A percentile compares a stretch with the other conserved stretches of the same genome.
These are phyloP conservation scores for Endocarpon pusillum DNA, from an alignment of 495 filamentous ascomycete species.

Conservation along the genomic window DNA sequence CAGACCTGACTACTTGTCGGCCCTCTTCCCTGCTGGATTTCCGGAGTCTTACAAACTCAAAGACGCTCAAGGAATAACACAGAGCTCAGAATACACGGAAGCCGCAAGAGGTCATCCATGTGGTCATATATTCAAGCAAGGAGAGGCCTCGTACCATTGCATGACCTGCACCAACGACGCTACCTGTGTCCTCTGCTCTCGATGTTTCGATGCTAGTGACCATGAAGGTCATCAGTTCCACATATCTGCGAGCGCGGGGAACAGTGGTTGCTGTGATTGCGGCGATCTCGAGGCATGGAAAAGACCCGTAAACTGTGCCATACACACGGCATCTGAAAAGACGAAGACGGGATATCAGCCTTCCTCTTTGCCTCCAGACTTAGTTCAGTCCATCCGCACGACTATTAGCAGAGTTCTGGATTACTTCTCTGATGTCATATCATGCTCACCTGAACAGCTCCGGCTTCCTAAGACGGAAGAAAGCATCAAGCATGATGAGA, in stretches of 20 bases:
- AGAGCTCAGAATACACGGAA: slow-evolving; percentile 88
- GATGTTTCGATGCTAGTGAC: slow-evolving; percentile 89
- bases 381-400: slow-evolving; percentile 56
- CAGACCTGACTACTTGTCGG: slow-evolving; percentile 48
- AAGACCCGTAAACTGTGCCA: slow-evolving; percentile 74
- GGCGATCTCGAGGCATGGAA: slow-evolving; percentile 91
- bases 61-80: slow-evolving; percentile 75
- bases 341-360: slow-evolving; percentile 29
- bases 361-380: slow-evolving; percentile 46
- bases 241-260: slow-evolving; percentile 69
- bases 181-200: slow-evolving; percentile 71
- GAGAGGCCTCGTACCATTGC: slow-evolving; percentile 86
- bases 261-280: slow-evolving; percentile 93
- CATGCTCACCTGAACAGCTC: slow-evolving; percentile 90
- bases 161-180: slow-evolving; percentile 81
- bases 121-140: slow-evolving; percentile 86
- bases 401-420: slow-evolving; percentile 76
- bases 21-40: slow-evolving; percentile 65
- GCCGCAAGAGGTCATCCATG: slow-evolving; percentile 87
- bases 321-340: slow-evolving; percentile 50
- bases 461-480: slow-evolving; percentile 67
- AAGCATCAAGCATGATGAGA: slow-evolving; percentile 66
- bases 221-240: slow-evolving; percentile 87
- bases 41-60: slow-evolving; percentile 57
- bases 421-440: slow-evolving; percentile 93